Base-by-base conservation (phyloP, 495 filamentous ascomycete genomes). In the Pseudomonodictys pantanalensis region DNA sequence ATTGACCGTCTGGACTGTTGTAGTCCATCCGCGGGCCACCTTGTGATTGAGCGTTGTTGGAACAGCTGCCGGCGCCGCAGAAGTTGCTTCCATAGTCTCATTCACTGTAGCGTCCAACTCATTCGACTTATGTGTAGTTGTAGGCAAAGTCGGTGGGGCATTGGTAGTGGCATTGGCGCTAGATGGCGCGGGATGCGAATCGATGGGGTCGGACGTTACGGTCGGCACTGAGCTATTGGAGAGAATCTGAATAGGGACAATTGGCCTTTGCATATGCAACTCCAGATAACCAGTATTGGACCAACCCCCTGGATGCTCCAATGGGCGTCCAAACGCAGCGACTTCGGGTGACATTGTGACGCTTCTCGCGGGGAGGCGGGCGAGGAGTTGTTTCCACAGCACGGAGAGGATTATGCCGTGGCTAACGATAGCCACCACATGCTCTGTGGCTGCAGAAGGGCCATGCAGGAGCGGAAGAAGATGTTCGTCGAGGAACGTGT, bases 331-430 rank as follows among this genome's bases (percentile, higher is more conserved):
- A 33, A 55, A 49, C 9, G 64, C 62, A 24, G 66, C 39, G 2
- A 76, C 26, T 22, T 73, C 70, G 12, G 65, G 47, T 6, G 42
- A 58, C 29, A 76, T 56, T 57, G 26, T 42, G 25, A 77, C 73
- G 42, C 68, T 76, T 35, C 65, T 69, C 18, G 75, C 72, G 11
- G 77, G 70, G 64, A 86, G 80, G 25, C 76, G 75, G 3, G 70
- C 70, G 18, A 90, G 66, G 33, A 95, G 71, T 28, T 79, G 76
- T 50, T 77, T 76, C 80, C 89, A 84, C 0, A 95, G 68, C 20
- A 82, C 74, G 20, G 79, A 81, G 0, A 95, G 80, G 22, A 95
- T 84, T 26, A 92, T 83, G 35, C 91, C 91, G 68, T 96, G 91
- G 11, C 89, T 84, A 15, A 92, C 87, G 23, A 92, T 73, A 20